A percentile compares a stretch with the other conserved stretches of the same genome.
Conservation (phyloP, 495 filamentous ascomycete genomes). For the Penicillium crystallinum region DNA sequence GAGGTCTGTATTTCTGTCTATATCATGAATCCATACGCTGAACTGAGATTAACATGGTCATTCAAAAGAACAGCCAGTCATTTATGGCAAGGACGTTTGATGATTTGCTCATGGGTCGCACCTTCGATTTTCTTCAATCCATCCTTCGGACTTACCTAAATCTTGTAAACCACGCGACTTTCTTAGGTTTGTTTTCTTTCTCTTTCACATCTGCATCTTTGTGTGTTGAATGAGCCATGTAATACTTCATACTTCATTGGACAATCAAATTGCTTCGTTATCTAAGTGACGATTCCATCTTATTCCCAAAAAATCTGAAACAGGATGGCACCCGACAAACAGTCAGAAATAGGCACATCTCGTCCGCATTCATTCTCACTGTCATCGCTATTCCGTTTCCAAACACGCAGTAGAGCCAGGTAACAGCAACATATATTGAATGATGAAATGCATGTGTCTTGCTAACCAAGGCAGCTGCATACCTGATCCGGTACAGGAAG, state of each 20-base stretch:
- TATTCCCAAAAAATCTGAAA: neutral
- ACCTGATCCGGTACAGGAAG: slow-evolving; percentile 2
- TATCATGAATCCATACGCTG: no score
- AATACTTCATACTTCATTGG: neutral
- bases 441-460: neutral
- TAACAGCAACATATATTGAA: neutral
- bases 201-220: neutral
- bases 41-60: no score
- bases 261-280: neutral
- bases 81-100: no score
- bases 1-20: no score
- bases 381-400: slow-evolving; percentile 13
- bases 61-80: no score
- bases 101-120: no score
- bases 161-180: no score
- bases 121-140: no score
- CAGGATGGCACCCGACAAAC: neutral
- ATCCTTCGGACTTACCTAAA: no score
- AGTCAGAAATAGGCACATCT: neutral
- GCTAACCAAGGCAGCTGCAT: neutral
- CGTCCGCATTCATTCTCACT: slow-evolving; percentile 10
- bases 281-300: neutral
- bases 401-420: slow-evolving; percentile 18
- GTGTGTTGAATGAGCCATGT: neutral
- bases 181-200: no score